phyloP scores from a whole-genome alignment of 148 eudicot species.

The Oxyria digyna region DNA sequence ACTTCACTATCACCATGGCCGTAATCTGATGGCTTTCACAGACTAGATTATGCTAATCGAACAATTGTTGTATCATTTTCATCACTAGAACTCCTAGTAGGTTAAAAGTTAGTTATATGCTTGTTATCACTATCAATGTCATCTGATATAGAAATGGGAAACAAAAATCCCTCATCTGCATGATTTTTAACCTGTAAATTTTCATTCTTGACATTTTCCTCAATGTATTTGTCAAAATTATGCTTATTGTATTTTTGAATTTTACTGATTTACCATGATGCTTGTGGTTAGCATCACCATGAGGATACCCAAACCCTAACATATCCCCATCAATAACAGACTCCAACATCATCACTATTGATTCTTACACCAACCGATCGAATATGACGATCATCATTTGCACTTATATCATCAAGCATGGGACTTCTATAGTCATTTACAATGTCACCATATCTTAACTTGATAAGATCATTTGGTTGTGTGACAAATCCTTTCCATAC shows the following conservation, averaged over 20 bases:
- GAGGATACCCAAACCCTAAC: conserved; percentile 27
- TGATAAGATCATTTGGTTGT: conserved; percentile 64
- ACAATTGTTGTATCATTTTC: conserved; percentile 36
- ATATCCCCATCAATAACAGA: conserved; percentile 52
- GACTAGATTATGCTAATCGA: conserved; percentile 60
- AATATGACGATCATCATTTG: conserved; percentile 82
- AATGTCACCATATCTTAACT: conserved; percentile 58
- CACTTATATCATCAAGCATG: conserved; percentile 41
- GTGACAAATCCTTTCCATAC: conserved; percentile 95
- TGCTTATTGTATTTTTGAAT: conserved; percentile 26
- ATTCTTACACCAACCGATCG: conserved; percentile 97
- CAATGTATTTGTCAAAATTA: conserved; percentile 30
- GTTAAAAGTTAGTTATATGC: conserved; percentile 55
- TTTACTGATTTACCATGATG: conserved; percentile 24
- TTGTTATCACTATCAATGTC: conserved; percentile 38
- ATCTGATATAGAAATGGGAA: conserved; percentile 60
- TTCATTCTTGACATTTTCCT: conserved; percentile 26
- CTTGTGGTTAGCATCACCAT: conserved; percentile 23
- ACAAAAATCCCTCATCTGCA: conserved; percentile 65
- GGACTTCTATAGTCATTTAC: conserved; percentile 43
- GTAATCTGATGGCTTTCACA: conserved; percentile 64
- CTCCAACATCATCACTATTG: conserved; percentile 83
- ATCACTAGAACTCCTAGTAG: conserved; percentile 56
- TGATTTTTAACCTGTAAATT: conserved; percentile 25
- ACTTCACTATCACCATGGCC: conserved; percentile 47